A percentile compares a stretch with the other conserved stretches of the same genome.
These are phyloP conservation scores for Cicer arietinum DNA, from an alignment of 306 rosid species.

Conservation along the genomic window DNA sequence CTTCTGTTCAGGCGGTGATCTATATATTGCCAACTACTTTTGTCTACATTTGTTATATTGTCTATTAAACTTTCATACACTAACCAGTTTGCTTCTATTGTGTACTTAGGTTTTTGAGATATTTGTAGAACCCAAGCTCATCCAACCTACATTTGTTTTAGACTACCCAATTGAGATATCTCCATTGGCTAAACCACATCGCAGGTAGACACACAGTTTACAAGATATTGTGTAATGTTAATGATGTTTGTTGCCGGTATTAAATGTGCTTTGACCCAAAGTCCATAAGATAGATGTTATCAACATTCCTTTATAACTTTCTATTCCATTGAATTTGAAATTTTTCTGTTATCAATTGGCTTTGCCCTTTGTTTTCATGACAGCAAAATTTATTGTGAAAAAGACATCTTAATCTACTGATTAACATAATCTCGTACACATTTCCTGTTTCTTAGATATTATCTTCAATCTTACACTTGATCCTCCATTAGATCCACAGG, in stretches of 20 bases:
- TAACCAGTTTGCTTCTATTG: slow-evolving; percentile 41
- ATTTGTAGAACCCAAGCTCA: slow-evolving; percentile 83
- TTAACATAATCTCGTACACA: too few species aligned
- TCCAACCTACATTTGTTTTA: slow-evolving; percentile 96
- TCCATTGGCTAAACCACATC: slow-evolving; percentile 95
- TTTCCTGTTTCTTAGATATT: slow-evolving; percentile 28
- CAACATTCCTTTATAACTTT: slow-evolving; percentile 7
- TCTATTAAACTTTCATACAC: slow-evolving; percentile 24
- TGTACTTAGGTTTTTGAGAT: slow-evolving; percentile 81
- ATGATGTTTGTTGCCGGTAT: slow-evolving; percentile 20
- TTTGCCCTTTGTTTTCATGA: slow-evolving; percentile 9
- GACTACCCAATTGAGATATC: slow-evolving; percentile 98
- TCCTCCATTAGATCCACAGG: slow-evolving; percentile 68
- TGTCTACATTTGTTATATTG: slow-evolving; percentile 20
- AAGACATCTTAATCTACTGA: too few species aligned
- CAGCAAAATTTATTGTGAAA: too few species aligned
- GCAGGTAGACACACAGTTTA: slow-evolving; percentile 61
- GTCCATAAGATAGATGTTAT: slow-evolving; percentile 19
- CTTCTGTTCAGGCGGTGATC: slow-evolving; percentile 1
- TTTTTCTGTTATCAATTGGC: slow-evolving; percentile 18
- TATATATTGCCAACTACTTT: background rate
- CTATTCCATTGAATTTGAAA: slow-evolving; percentile 29
- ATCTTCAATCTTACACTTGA: slow-evolving; percentile 40
- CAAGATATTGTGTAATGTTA: slow-evolving; percentile 31
- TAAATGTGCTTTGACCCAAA: slow-evolving; percentile 13